Percentiles rank a stretch among this genome's conserved stretches.
Conservation (phyloP, 208 protist species). For the Crithidia sp. region DNA sequence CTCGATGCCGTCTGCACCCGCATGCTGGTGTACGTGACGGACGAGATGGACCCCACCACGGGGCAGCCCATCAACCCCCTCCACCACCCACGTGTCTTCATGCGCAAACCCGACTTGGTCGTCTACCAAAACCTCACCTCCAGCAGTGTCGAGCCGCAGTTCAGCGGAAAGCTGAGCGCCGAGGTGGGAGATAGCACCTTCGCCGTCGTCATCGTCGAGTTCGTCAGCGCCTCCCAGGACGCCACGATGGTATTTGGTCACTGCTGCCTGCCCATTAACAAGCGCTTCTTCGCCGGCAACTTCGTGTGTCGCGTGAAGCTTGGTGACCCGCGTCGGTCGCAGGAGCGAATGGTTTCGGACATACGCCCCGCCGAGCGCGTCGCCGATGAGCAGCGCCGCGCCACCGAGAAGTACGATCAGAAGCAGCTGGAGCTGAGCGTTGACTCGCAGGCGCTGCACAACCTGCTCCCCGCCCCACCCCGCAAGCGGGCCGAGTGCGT, state of each 20-base stretch:
- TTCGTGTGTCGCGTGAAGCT: conserved; percentile 64
- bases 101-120: conserved; percentile 56
- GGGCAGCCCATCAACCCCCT: conserved; percentile 35
- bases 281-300: conserved; percentile 51
- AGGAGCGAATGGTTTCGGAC: conserved; percentile 49
- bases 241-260: conserved; percentile 61
- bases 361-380: conserved; percentile 44
- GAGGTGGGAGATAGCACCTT: conserved; percentile 23
- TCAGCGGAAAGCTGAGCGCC: conserved; percentile 35
- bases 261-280: conserved; percentile 63
- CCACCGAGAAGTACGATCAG: conserved; percentile 52
- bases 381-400: conserved; percentile 41
- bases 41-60: conserved; percentile 43
- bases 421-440: conserved; percentile 59
- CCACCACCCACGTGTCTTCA: conserved; percentile 47
- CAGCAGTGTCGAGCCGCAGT: conserved; percentile 48
- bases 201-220: conserved; percentile 75
- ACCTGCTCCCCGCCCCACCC: conserved; percentile 44
- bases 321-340: conserved; percentile 75
- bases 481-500: conserved; percentile 44
- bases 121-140: conserved; percentile 51
- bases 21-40: conserved; percentile 61
- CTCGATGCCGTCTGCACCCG: conserved; percentile 59
- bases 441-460: conserved; percentile 60
- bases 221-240: conserved; percentile 35